Base-by-base conservation (phyloP, 768 basidiomycete genomes). In the Boletellus sp. region DNA sequence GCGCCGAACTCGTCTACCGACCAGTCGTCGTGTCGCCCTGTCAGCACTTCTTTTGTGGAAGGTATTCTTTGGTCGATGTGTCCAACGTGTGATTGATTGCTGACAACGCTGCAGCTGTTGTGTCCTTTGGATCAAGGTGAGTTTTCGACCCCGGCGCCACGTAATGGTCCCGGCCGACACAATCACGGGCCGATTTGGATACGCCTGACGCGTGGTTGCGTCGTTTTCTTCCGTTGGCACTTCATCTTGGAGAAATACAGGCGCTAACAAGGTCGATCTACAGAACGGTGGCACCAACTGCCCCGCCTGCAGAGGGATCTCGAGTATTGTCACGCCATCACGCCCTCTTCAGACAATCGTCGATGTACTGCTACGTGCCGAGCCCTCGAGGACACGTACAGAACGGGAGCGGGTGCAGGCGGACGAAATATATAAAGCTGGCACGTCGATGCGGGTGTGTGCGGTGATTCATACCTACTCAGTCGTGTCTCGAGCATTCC, bases 21-120 rank as follows among this genome's bases (percentile, higher is more conserved):
- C 90, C 90, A 3, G 90, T 93, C 15, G 72, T 90, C 24, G 87
- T 93, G 45, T 75, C 78, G 32, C 90, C 90, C 26, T 93, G 90
- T 65, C 87, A 91, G 58, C 90, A 93, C 74, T 90, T 87, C 75
- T 92, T 91, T 64, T 93, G 90, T 61, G 90, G 90, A 67, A 90
- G 90, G 88, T 90, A 68, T 51, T 71, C 58, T 42, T n/a, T 32
- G 13, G 10, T 41, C 8, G 36, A 42, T 36, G 44, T 45, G 3
- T 43, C 28, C 3, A 15, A 2, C 9, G 9, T 41, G 33, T 42
- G 24, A 47, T 38, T 32, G 40, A 32, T 54, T 85, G 80, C 66
- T 92, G 83, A 60, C 47, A 10, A 54, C 16, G 32, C 32, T 42
- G 12, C 53, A 92, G 90, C 62, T 92, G 90, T 65, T 87, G 85